Evolutionary conservation across 2,329 filamentous ascomycete species (phyloP).

Genomic region (Sclerotinia borealis): DNA sequence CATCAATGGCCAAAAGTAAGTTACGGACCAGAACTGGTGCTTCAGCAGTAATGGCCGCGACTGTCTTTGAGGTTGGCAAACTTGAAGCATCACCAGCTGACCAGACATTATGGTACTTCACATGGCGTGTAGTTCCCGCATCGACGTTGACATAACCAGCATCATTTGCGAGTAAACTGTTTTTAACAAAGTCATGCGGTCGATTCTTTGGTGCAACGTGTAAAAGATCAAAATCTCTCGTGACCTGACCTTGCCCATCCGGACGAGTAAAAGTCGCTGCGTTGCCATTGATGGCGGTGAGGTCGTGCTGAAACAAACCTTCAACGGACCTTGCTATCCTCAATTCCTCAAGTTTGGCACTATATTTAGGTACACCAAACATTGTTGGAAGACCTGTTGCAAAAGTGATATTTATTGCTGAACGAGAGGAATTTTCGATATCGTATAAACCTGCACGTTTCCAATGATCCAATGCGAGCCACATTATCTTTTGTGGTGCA

Average conservation of each 20-base stretch:
- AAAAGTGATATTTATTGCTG: slow-evolving; percentile 47
- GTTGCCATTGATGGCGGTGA: slow-evolving; percentile 47
- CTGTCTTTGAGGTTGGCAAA: slow-evolving; percentile 52
- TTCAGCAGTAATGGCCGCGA: slow-evolving; percentile 47
- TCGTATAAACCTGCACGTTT: slow-evolving; percentile 47
- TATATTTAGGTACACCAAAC: slow-evolving; percentile 58
- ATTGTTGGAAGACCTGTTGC: slow-evolving; percentile 50
- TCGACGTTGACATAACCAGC: slow-evolving; percentile 54
- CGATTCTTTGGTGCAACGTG: slow-evolving; percentile 56
- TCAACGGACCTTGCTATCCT: slow-evolving; percentile 50
- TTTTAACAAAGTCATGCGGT: slow-evolving; percentile 47
- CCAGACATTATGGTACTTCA: slow-evolving; percentile 51
- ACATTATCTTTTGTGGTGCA: slow-evolving; percentile 57
- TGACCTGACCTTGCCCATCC: slow-evolving; percentile 39
- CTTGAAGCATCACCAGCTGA: slow-evolving; percentile 54
- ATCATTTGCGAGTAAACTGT: slow-evolving; percentile 48
- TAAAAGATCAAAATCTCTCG: slow-evolving; percentile 46
- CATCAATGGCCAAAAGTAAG: slow-evolving; percentile 40
- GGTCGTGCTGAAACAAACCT: slow-evolving; percentile 52
- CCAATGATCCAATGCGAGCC: slow-evolving; percentile 56
- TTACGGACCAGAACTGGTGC: slow-evolving; percentile 46
- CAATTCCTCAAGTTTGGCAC: slow-evolving; percentile 46
- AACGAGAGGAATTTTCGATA: slow-evolving; percentile 34
- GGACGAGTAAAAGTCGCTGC: slow-evolving; percentile 44
- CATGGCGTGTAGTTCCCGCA: slow-evolving; percentile 46